Percentiles rank a stretch among this genome's conserved stretches.
Conservation (phyloP, 441 rosid genomes). For the Jatropha podagrica region DNA sequence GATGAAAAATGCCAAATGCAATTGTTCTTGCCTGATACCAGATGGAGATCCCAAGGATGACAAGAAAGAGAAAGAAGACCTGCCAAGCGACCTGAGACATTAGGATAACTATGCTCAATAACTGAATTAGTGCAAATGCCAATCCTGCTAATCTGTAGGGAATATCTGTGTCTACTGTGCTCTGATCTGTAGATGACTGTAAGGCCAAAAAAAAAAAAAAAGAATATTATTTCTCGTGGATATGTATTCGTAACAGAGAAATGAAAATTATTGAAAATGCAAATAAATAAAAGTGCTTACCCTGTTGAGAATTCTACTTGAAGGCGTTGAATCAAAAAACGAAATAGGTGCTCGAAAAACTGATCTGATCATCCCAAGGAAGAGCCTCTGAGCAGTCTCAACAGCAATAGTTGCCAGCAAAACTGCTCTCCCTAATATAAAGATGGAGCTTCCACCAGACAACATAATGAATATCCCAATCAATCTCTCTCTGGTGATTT, state of each 20-base stretch:
- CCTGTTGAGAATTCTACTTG: conserved; percentile 57
- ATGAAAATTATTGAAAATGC: background rate
- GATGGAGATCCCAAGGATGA: conserved; percentile 51
- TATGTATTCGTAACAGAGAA: background rate
- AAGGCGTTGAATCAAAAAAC: conserved; percentile 64
- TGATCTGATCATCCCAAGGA: conserved; percentile 45
- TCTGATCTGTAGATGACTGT: conserved; percentile 66
- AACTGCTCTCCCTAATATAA: conserved; percentile 59
- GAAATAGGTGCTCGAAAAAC: conserved; percentile 63
- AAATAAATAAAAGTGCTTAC: conserved; percentile 29
- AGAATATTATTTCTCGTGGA: background rate
- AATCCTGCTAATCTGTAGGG: conserved; percentile 66
- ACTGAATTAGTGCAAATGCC: conserved; percentile 63
- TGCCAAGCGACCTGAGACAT: conserved; percentile 66
- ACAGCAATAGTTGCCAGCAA: conserved; percentile 51
- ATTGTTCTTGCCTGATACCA: conserved; percentile 56
- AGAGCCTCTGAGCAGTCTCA: conserved; percentile 53
- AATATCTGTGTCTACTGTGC: conserved; percentile 65
- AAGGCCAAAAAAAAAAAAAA: background rate
- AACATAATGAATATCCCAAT: conserved; percentile 44
- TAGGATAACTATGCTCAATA: conserved; percentile 50
- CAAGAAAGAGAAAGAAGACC: conserved; percentile 50
- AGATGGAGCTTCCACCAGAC: conserved; percentile 61
- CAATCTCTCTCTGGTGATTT: conserved; percentile 33
- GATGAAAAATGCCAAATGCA: background rate